These are phyloP conservation scores for Euryodendron excelsum DNA, from an alignment of 148 eudicot species.

Conservation along the genomic window DNA sequence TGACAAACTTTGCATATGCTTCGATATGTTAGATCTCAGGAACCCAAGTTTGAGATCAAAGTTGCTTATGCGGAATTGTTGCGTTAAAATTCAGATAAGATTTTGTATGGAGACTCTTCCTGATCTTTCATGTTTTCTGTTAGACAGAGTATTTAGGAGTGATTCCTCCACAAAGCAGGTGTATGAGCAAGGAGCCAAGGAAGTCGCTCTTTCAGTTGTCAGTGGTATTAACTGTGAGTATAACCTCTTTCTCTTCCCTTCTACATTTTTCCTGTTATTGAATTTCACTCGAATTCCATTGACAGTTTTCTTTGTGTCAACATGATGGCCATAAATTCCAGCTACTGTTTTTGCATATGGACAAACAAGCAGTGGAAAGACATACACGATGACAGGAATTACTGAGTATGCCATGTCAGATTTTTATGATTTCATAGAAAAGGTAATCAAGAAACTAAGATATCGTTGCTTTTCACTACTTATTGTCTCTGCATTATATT, in stretches of 20 bases:
- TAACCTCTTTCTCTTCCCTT: conserved; percentile 6
- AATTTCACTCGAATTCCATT: conserved; percentile 17
- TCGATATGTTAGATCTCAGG: neutral
- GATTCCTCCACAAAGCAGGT: conserved; percentile 87
- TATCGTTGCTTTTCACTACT: neutral
- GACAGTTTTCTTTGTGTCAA: neutral
- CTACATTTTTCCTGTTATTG: conserved; percentile 12
- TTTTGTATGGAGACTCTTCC: neutral
- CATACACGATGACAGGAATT: conserved; percentile 95
- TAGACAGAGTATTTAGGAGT: conserved; percentile 76
- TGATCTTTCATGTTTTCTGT: conserved; percentile 24
- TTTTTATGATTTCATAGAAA: conserved; percentile 72
- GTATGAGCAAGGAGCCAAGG: conserved; percentile 83
- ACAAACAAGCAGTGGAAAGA: conserved; percentile 98
- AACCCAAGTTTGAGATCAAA: neutral
- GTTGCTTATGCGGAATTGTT: neutral
- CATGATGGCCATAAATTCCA: conserved; percentile 28
- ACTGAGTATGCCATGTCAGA: conserved; percentile 82
- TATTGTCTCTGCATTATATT: neutral
- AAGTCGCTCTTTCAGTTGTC: conserved; percentile 82
- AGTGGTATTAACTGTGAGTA: conserved; percentile 88
- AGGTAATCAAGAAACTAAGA: conserved; percentile 40
- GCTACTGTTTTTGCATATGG: conserved; percentile 98
- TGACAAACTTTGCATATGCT: neutral
- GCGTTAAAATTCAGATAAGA: neutral